phyloP scores from a whole-genome alignment of 495 filamentous ascomycete genomes.

The Daldinia loculata region DNA sequence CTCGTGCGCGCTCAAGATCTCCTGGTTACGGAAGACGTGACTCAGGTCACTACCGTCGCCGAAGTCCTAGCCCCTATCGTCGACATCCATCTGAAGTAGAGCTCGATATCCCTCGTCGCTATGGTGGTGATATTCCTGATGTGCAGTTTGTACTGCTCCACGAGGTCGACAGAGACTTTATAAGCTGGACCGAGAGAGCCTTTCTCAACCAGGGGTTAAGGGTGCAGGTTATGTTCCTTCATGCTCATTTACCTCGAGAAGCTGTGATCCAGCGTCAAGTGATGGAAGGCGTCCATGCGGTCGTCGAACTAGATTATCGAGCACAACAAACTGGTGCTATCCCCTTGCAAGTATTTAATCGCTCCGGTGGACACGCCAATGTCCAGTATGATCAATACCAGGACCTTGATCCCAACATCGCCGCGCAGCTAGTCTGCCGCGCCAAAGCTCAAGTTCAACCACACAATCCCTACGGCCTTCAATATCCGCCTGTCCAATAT shows the following conservation, averaged over 20 bases:
- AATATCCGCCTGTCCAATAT: constrained; percentile 37
- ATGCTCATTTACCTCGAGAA: constrained; percentile 77
- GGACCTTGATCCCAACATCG: constrained; percentile 76
- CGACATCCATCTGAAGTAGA: constrained; percentile 64
- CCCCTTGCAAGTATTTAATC: constrained; percentile 84
- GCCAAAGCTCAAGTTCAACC: constrained; percentile 64
- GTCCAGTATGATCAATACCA: constrained; percentile 86
- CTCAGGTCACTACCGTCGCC: constrained; percentile 60
- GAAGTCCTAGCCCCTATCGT: constrained; percentile 71
- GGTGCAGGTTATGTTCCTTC: constrained; percentile 77
- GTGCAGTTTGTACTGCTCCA: constrained; percentile 87
- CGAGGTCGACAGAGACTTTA: constrained; percentile 81
- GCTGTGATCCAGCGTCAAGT: constrained; percentile 85
- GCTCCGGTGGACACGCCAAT: constrained; percentile 71
- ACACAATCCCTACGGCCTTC: constrained; percentile 34
- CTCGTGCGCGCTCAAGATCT: constrained; percentile 75
- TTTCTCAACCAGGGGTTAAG: constrained; percentile 76
- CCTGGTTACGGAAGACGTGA: constrained; percentile 60
- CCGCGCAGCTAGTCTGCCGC: constrained; percentile 79
- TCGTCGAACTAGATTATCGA: constrained; percentile 74
- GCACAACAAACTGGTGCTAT: constrained; percentile 76
- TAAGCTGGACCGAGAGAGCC: constrained; percentile 78
- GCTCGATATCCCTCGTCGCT: constrained; percentile 76
- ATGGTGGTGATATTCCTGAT: constrained; percentile 82
- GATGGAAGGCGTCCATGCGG: constrained; percentile 85